Evolutionary conservation across 1,284 basidiomycete species (phyloP).

Genomic region (Austroboletus rostrupii): DNA sequence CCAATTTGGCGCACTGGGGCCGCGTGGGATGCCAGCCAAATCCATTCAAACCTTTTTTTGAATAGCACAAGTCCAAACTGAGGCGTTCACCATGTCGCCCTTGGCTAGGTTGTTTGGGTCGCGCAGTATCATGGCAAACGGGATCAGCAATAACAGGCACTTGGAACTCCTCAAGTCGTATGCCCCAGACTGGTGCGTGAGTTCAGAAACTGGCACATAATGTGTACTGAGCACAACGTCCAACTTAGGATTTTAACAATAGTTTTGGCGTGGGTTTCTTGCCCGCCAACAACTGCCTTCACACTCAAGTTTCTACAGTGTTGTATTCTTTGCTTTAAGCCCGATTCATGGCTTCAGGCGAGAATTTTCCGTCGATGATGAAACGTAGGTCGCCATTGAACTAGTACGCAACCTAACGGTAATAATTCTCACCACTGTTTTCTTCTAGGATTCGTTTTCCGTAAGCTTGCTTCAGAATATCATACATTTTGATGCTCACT

Average conservation of each 20-base stretch:
- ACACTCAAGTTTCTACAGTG: conserved; percentile 38
- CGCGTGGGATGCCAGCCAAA: not conserved
- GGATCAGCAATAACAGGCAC: conserved; percentile 33
- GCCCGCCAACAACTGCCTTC: not conserved
- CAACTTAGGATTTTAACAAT: conserved; percentile 69
- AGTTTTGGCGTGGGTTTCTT: conserved; percentile 56
- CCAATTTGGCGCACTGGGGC: not conserved
- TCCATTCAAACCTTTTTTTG: not conserved
- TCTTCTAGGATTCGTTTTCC: conserved; percentile 46
- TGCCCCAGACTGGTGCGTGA: conserved; percentile 65
- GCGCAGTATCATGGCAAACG: conserved; percentile 12
- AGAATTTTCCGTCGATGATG: conserved; percentile 80
- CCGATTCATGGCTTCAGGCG: conserved; percentile 78
- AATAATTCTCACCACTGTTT: not conserved
- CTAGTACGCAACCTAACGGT: not conserved
- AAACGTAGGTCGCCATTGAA: conserved; percentile 46
- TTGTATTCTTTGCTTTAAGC: conserved; percentile 66
- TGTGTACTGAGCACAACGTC: not conserved
- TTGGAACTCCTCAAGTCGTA: conserved; percentile 55
- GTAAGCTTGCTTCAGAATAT: conserved; percentile 36
- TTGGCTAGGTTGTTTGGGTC: conserved; percentile 6
- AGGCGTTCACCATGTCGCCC: conserved; percentile 16
- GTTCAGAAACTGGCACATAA: conserved; percentile 6
- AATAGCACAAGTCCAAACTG: not conserved
- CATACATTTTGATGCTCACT: conserved; percentile 16